Evolutionary conservation across 129 eudicot species (phyloP).

Genomic region (Gnaphalium uliginosum): DNA sequence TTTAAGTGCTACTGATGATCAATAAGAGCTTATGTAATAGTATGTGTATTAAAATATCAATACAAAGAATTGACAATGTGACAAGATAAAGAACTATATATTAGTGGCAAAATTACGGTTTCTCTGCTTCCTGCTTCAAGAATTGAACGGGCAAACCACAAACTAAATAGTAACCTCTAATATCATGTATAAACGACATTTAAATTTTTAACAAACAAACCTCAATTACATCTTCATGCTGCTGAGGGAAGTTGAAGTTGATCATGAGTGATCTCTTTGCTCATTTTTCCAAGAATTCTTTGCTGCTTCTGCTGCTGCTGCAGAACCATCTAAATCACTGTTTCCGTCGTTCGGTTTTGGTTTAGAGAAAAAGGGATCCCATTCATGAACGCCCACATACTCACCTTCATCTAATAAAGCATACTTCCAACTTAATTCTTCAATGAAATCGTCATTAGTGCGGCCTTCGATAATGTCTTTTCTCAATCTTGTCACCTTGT

Average conservation of each 20-base stretch:
- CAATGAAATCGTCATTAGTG: conserved; percentile 61
- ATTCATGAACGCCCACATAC: conserved; percentile 68
- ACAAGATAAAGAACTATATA: conserved; percentile 31
- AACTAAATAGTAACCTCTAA: conserved; percentile 28
- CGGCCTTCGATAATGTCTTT: conserved; percentile 67
- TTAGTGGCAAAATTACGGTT: conserved; percentile 33
- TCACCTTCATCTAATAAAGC: conserved; percentile 82
- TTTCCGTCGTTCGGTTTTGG: conserved; percentile 49
- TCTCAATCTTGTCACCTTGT: conserved; percentile 76
- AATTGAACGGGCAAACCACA: conserved; percentile 18
- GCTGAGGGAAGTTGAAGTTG: not conserved
- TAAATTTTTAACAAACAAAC: conserved; percentile 26
- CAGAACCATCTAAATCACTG: conserved; percentile 39
- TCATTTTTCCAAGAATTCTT: conserved; percentile 89
- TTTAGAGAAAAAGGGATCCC: conserved; percentile 89
- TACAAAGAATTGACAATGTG: conserved; percentile 42
- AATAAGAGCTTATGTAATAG: conserved; percentile 23
- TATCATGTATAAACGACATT: conserved; percentile 27
- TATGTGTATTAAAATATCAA: conserved; percentile 33
- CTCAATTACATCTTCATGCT: conserved; percentile 30
- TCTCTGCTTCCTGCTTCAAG: conserved; percentile 25
- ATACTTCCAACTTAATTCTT: conserved; percentile 94
- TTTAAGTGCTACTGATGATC: conserved; percentile 4
- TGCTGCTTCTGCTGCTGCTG: conserved; percentile 57
- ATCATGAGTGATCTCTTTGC: conserved; percentile 62